Base-by-base conservation (phyloP, 805 yeast species). In the Saccharomyces kudriavzevii region DNA sequence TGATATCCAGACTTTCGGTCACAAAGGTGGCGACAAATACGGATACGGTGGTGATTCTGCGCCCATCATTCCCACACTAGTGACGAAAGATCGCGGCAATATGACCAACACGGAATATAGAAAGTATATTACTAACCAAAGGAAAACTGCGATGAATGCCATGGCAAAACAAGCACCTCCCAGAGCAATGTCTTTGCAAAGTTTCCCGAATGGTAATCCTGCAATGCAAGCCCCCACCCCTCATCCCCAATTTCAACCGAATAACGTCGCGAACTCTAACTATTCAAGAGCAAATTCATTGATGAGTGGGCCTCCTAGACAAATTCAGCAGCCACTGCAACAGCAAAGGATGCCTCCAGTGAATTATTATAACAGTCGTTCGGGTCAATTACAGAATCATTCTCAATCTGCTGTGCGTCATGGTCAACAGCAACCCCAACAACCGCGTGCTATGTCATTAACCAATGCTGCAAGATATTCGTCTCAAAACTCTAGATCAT, bases 11-110 rank as follows among this genome's bases (percentile, higher is more conserved):
- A 84, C 83, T 49, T 69, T 84, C 1, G 73, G 85, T 50, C 88
- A 84, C 58, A 76, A 85, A 43, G 87, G 87, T 4, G 79, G 88
- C 46, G 70, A 69, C 31, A 66, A 65, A 30, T 85, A 84, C 63
- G 85, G 84, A 3, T 55, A 60, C 28, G 72, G 77, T 20, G 72
- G 75, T 49, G 89, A 84, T 57, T 77, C 91, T 0, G 77, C 89
- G 0, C 91, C 94, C 8, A 81, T 84, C 57, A 86, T 87, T 43
- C 95, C 95, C 5, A 85, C 89, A 0, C 52, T 87, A 3, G 73
- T 79, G 4, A 69, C 77, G 0, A 64, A 61, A 49, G 66, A 65
- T 27, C 56, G 56, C 30, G 52, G 40, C 0, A 72, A 70, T 49
- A 63, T 74, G 59, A 76, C 76, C 51, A 84, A 79, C 59, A 73